These are phyloP conservation scores for Extremus antarcticus DNA, from an alignment of 495 filamentous ascomycete species.

Conservation along the genomic window DNA sequence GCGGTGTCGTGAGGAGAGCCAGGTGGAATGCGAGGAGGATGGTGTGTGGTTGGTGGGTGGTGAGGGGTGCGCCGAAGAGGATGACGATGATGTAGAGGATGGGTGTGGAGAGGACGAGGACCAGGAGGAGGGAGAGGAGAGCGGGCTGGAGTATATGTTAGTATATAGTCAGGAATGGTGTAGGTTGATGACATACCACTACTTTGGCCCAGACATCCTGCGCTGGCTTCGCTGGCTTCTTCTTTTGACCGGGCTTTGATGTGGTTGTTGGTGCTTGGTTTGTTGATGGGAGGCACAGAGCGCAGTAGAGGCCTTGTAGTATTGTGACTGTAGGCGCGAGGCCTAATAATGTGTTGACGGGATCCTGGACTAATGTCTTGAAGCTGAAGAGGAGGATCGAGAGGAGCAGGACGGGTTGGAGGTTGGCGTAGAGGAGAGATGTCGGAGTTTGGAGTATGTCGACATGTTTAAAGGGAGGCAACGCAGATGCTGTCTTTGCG, in stretches of 20 bases:
- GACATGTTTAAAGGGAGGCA: conserved; percentile 21
- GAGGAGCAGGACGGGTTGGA: conserved; percentile 58
- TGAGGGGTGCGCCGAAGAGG: conserved; percentile 83
- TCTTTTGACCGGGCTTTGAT: conserved; percentile 25
- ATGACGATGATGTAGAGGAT: conserved; percentile 55
- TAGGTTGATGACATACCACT: conserved; percentile 21
- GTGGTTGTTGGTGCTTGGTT: conserved; percentile 29
- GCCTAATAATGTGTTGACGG: conserved; percentile 51
- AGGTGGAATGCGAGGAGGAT: conserved; percentile 70
- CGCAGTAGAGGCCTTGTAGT: conserved; percentile 56
- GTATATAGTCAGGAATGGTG: not conserved
- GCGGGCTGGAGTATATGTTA: conserved; percentile 43
- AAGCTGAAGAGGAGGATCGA: conserved; percentile 52
- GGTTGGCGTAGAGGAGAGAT: conserved; percentile 43
- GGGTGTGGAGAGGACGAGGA: conserved; percentile 43
- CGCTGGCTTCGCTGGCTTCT: conserved; percentile 19
- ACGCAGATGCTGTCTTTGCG: not conserved
- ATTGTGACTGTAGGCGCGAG: conserved; percentile 50
- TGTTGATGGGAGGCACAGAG: conserved; percentile 62
- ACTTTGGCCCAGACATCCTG: conserved; percentile 19
- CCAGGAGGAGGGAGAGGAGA: conserved; percentile 50
- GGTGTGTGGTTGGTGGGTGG: conserved; percentile 70
- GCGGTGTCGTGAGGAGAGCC: conserved; percentile 60
- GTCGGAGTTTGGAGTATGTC: conserved; percentile 39
- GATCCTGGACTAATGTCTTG: conserved; percentile 55